Evolutionary conservation across 192 early-diverging fungal species (phyloP).

Genomic region (Podochytrium sp.): DNA sequence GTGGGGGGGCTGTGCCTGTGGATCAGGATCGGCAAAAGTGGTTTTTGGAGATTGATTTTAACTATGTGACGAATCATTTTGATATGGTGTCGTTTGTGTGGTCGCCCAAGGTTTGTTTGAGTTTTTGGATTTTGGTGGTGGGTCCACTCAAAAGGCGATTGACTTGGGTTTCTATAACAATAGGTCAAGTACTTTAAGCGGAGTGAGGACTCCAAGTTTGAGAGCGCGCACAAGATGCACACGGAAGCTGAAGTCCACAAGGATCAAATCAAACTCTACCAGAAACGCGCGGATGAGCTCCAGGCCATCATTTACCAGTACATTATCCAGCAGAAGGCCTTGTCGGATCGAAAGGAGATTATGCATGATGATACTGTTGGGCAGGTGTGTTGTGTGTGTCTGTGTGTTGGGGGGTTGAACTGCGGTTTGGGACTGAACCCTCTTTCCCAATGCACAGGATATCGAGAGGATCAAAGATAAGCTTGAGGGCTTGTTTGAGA

Average conservation of each 20-base stretch:
- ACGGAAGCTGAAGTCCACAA: constrained; percentile 36
- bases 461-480: constrained; percentile 62
- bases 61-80: constrained; percentile 45
- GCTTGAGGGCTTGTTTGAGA: constrained; percentile 62
- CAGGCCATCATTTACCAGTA: constrained; percentile 60
- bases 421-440: too few species aligned
- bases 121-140: background rate
- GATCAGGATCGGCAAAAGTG: constrained; percentile 36
- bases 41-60: constrained; percentile 59
- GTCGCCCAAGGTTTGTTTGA: constrained; percentile 61
- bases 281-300: constrained; percentile 59
- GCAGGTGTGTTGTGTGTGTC: constrained; percentile 16
- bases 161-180: background rate
- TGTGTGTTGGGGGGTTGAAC: too few species aligned
- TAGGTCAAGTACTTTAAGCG: constrained; percentile 29
- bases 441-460: constrained; percentile 22
- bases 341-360: constrained; percentile 48
- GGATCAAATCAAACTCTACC: constrained; percentile 60
- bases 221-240: constrained; percentile 14
- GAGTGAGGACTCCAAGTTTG: constrained; percentile 18
- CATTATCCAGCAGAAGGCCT: constrained; percentile 48
- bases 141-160: background rate
- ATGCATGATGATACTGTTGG: constrained; percentile 49
- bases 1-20: background rate
- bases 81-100: constrained; percentile 62